Evolutionary conservation across 2,329 filamentous ascomycete genomes (phyloP), one percentile per base, ranked within the genome.

Genomic region (Zymoseptoria brevis): DNA sequence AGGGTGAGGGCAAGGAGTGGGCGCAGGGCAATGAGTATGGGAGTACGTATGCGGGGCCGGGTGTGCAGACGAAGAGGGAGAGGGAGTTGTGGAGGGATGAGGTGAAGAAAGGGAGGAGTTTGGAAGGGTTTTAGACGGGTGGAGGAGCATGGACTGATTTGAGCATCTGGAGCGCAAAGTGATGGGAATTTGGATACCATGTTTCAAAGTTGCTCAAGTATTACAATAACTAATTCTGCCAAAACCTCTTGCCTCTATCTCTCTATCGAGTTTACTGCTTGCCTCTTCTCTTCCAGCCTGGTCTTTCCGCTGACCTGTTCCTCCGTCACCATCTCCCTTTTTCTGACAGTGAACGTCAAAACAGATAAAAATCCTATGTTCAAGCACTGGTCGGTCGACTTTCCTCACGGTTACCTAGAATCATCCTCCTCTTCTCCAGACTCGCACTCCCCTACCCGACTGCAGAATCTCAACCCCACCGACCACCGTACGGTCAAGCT

Each of bases 11-110:
- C 0, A 77, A 76, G 57, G 74, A 77, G 16, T 86, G 82, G 81
- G 82, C 81, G 1, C 80, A 75, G 22, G 83, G 83, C 0, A 71
- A 70, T 61, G 56, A 80, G 53, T 84, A 86, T 68, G 83, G 84
- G 0, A 82, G 82, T 62, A 77, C 82, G 9, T 87, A 86, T 67
- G 72, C 77, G 59, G 84, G 84, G 0, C 83, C 83, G 1, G 83
- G 84, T 0, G 81, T 85, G 1, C 69, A 72, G 56, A 72, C 75
- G 8, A 72, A 74, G 50, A 69, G 76, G 61, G 83, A 86, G 70
- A 73, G 83, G 56, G 72, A 73, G 68, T 81, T 79, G 24, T 85
- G 82, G 81, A 79, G 75, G 70, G 71, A 75, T 71, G 79, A 78
- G 71, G 75, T 70, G 9, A 66, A 73, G 65, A 67, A 66, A 13